Conservation (phyloP, 345 rosid genomes). For the Firmiana major region DNA sequence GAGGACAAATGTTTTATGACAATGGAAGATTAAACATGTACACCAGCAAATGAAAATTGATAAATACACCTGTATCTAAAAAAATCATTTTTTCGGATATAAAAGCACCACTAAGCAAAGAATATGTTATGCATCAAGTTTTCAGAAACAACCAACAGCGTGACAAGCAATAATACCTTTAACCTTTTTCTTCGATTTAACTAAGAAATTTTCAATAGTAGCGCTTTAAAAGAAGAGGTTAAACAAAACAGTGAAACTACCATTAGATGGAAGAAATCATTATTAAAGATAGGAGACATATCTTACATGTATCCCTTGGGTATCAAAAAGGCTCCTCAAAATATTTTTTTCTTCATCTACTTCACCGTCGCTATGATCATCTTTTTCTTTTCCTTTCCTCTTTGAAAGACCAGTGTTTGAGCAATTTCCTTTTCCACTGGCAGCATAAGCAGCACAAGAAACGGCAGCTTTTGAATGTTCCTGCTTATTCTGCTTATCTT, state of each 20-base stretch:
- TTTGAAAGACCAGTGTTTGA: conserved; percentile 30
- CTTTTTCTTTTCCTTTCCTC: conserved; percentile 48
- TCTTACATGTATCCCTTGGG: conserved; percentile 91
- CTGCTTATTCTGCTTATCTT: conserved; percentile 27
- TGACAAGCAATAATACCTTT: background rate
- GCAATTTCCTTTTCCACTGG: conserved; percentile 20
- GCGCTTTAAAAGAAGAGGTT: background rate
- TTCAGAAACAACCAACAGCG: background rate
- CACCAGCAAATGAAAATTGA: background rate
- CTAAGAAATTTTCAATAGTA: background rate
- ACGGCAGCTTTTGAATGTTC: conserved; percentile 24
- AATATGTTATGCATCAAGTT: background rate
- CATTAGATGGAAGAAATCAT: conserved; percentile 9
- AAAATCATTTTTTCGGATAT: background rate
- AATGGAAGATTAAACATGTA: background rate
- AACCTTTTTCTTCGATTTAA: background rate
- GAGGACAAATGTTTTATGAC: background rate
- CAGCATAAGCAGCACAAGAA: conserved; percentile 26
- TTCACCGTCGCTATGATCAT: conserved; percentile 36
- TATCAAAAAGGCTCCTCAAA: conserved; percentile 72
- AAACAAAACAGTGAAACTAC: background rate
- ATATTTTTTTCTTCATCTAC: conserved; percentile 72
- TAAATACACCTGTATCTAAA: background rate
- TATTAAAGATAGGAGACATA: background rate
- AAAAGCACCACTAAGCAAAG: background rate